Conservation (phyloP, 2,329 filamentous ascomycete genomes). For the Stylonectria norvegica region DNA sequence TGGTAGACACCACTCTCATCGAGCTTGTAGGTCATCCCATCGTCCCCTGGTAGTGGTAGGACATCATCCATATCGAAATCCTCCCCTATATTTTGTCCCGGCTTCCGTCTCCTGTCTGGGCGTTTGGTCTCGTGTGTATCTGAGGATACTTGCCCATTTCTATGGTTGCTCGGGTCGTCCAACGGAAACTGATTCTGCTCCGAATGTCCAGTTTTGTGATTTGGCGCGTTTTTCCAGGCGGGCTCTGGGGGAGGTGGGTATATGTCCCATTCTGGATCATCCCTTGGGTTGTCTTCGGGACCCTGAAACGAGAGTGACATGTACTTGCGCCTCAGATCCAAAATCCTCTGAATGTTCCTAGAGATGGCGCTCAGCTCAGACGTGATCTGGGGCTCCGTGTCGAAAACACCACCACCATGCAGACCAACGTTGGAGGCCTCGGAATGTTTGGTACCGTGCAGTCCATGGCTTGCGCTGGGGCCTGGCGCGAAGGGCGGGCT, state of each 20-base stretch:
- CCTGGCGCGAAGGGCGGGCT: conserved; percentile 7
- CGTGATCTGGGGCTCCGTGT: conserved; percentile 75
- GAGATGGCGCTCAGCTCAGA: conserved; percentile 84
- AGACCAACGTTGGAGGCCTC: conserved; percentile 21
- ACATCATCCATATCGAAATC: conserved; percentile 84
- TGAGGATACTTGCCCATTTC: conserved; percentile 3
- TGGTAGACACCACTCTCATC: conserved; percentile 89
- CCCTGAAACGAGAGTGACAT: conserved; percentile 81
- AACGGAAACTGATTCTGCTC: conserved; percentile 18
- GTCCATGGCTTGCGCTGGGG: conserved; percentile 8
- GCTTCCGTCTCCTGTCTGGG: conserved; percentile 67
- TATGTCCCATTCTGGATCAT: conserved; percentile 77
- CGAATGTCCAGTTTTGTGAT: conserved; percentile 7
- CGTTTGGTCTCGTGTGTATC: conserved; percentile 38
- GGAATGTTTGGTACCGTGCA: conserved; percentile 11
- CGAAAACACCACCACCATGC: conserved; percentile 52
- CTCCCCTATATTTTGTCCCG: conserved; percentile 84
- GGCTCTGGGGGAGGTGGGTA: conserved; percentile 91
- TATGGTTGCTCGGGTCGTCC: conserved; percentile 12
- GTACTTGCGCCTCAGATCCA: conserved; percentile 86
- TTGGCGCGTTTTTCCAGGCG: conserved; percentile 59
- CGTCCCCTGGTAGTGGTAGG: conserved; percentile 66
- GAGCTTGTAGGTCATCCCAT: conserved; percentile 71
- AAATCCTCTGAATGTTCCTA: conserved; percentile 82
- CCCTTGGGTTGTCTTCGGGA: conserved; percentile 80